Conservation (phyloP, 495 filamentous ascomycete species). For the Penicillium longicatenatum region DNA sequence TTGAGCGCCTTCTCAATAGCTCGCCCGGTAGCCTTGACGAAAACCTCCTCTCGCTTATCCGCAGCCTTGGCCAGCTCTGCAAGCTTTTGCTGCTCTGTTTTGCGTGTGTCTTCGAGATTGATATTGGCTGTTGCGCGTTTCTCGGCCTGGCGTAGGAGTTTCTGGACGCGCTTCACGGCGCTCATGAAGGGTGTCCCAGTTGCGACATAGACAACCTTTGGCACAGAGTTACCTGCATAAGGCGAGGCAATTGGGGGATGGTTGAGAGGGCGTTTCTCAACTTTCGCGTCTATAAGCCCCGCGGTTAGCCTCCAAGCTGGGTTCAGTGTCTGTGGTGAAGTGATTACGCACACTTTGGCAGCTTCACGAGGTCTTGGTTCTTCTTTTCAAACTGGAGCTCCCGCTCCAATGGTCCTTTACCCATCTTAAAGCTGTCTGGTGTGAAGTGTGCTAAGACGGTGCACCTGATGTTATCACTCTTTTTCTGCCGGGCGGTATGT, state of each 20-base stretch:
- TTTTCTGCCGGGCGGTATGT: conserved; percentile 26
- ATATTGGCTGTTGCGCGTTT: conserved; percentile 55
- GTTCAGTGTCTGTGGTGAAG: not conserved
- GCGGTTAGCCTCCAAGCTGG: conserved; percentile 17
- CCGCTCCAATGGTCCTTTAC: conserved; percentile 29
- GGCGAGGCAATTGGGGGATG: conserved; percentile 65
- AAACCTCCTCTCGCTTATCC: conserved; percentile 59
- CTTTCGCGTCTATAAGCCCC: conserved; percentile 36
- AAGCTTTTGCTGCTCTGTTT: conserved; percentile 40
- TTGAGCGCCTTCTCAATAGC: conserved; percentile 73
- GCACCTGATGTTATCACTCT: conserved; percentile 19
- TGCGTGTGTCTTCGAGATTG: conserved; percentile 40
- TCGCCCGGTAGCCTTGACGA: conserved; percentile 75
- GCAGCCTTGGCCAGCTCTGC: conserved; percentile 41
- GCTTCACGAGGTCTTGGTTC: conserved; percentile 40
- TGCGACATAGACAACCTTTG: conserved; percentile 80
- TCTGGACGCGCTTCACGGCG: conserved; percentile 77
- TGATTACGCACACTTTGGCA: conserved; percentile 38
- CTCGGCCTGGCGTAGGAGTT: conserved; percentile 65
- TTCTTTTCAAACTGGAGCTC: conserved; percentile 45
- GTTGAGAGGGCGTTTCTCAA: conserved; percentile 71
- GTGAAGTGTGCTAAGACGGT: not conserved
- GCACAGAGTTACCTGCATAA: conserved; percentile 47
- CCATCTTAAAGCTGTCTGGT: conserved; percentile 20
- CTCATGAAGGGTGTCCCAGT: conserved; percentile 74